Base-by-base conservation (phyloP, 2,329 filamentous ascomycete genomes). In the Ophiostoma montium region DNA sequence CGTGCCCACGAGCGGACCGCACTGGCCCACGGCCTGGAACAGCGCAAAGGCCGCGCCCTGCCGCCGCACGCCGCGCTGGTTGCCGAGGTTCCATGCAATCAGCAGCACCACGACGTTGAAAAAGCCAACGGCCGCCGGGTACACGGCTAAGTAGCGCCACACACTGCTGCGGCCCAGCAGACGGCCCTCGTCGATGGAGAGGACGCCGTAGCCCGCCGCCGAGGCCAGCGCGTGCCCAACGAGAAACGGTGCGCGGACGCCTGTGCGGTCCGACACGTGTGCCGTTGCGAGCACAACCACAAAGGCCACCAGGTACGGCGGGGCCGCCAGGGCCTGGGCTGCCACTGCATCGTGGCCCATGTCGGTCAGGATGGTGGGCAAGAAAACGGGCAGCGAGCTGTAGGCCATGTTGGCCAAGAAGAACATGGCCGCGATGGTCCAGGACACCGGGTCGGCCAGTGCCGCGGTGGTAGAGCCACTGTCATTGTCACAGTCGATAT, bases 391-490 rank as follows among this genome's bases (percentile, higher is more conserved):
- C 61, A 94, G 79, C 19, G 84, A 90, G 59, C 80, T 81, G 68
- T 94, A 95, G 12, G 87, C 84, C 62, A 94, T 83, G 64, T 95
- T 94, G 60, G 84, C 80, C 63, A 82, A 78, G 69, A 94, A 88
- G 70, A 94, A 86, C 76, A 94, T 94, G 57, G 77, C 65, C 1
- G 86, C 82, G 5, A 84, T 84, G 38, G 90, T 70, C 67, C 86
- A 90, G 50, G 76, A 76, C 55, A 80, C 80, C 0, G 83, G 81
- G 63, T 87, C 83, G n/a, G 23, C 23, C 19, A n/a, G 13, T 6
- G n/a, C 27, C 33, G 5, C 9, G 42, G 35, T 21, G 3, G 18
- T 27, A 7, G 18, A n/a, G 35, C 11, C 19, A 21, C n/a, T n/a
- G n/a, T n/a, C n/a, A n/a, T n/a, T n/a, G n/a, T n/a, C n/a, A n/a